These are phyloP conservation scores for Apiospora marii DNA, from an alignment of 2,329 filamentous ascomycete genomes.

Conservation along the genomic window DNA sequence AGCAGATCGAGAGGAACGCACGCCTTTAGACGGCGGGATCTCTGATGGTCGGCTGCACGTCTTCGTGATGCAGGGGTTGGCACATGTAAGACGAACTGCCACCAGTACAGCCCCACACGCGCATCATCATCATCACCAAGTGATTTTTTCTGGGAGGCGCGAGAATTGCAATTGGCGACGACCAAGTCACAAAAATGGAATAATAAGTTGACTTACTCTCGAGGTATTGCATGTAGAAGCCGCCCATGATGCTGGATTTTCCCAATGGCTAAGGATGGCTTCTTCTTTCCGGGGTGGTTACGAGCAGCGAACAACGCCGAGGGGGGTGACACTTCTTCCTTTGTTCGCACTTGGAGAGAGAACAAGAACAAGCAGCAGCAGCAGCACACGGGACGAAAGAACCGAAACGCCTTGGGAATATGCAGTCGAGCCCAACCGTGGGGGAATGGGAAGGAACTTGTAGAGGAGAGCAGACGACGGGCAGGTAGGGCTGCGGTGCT, in stretches of 20 bases:
- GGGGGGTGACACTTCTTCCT: conserved; percentile 17
- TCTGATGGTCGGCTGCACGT: conserved; percentile 41
- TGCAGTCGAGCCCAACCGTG: conserved; percentile 64
- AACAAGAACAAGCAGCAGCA: conserved; percentile 35
- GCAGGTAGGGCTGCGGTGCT: conserved; percentile 41
- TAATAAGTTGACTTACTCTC: conserved; percentile 68
- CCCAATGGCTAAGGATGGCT: conserved; percentile 35
- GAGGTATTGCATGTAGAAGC: conserved; percentile 77
- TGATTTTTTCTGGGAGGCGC: conserved; percentile 33
- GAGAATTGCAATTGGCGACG: conserved; percentile 26
- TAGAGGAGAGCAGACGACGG: conserved; percentile 40
- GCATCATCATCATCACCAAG: conserved; percentile 43
- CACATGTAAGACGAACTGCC: conserved; percentile 46
- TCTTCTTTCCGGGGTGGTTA: not conserved
- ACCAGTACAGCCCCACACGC: conserved; percentile 39
- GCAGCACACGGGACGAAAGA: conserved; percentile 41
- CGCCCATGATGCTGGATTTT: conserved; percentile 59
- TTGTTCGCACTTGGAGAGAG: conserved; percentile 28
- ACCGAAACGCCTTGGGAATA: conserved; percentile 46
- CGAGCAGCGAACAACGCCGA: not conserved
- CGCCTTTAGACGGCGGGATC: conserved; percentile 36
- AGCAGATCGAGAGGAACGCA: conserved; percentile 33
- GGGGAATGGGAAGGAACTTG: conserved; percentile 46
- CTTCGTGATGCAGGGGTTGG: conserved; percentile 43
- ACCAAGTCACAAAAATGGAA: conserved; percentile 32